These are phyloP conservation scores for Hymenoscyphus infarciens DNA, from an alignment of 2,329 filamentous ascomycete genomes.

Conservation along the genomic window DNA sequence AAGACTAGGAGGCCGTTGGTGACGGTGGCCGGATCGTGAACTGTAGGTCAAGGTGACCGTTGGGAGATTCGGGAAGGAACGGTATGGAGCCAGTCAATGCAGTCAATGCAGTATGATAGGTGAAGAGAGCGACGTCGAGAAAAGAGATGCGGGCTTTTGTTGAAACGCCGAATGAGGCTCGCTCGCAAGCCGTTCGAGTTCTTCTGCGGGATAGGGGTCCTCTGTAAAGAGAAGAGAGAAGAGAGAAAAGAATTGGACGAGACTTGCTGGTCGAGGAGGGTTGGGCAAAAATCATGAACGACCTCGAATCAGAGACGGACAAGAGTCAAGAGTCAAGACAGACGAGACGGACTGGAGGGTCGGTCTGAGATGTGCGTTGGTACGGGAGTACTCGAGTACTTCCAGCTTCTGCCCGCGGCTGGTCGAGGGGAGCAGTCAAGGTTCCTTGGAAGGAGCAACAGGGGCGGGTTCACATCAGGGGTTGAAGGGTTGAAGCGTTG, in stretches of 20 bases:
- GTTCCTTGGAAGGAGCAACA: not conserved
- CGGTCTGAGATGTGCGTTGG: not conserved
- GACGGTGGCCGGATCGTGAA: conserved; percentile 14
- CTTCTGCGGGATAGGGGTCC: conserved; percentile 14
- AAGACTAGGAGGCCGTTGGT: conserved; percentile 23
- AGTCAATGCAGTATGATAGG: conserved; percentile 17
- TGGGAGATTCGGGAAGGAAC: conserved; percentile 5
- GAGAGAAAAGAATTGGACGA: conserved; percentile 14
- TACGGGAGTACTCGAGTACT: too few relatives aligned
- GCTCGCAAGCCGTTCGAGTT: conserved; percentile 15
- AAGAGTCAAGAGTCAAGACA: too few relatives aligned
- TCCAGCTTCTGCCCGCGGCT: not conserved
- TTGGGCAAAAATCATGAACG: not conserved
- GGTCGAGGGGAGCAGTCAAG: too few relatives aligned
- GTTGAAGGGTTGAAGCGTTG: not conserved
- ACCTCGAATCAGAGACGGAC: not conserved
- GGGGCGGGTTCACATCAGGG: not conserved
- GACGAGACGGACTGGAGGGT: not conserved
- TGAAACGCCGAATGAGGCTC: conserved; percentile 26
- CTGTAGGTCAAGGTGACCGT: conserved; percentile 18
- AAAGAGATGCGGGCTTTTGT: conserved; percentile 12
- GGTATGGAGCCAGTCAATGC: conserved; percentile 6
- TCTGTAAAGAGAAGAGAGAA: too few relatives aligned
- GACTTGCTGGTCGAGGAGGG: conserved; percentile 13
- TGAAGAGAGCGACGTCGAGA: conserved; percentile 17